These are phyloP conservation scores for Saturnispora silvae DNA, from an alignment of 805 yeast genomes.

Conservation along the genomic window DNA sequence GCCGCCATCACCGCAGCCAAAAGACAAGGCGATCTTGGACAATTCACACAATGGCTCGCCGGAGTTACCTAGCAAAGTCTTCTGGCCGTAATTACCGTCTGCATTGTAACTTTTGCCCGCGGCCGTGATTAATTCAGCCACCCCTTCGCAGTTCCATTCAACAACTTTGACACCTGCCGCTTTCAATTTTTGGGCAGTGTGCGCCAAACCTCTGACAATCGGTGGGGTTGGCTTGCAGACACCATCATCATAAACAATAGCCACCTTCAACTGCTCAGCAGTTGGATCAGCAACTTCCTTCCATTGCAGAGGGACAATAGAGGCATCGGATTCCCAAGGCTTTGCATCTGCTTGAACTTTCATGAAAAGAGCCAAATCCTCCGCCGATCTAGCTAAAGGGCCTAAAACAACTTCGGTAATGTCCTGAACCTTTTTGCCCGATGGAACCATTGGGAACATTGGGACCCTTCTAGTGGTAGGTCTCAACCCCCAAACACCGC, in stretches of 20 bases:
- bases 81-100: conserved; percentile 50
- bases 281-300: conserved; percentile 26
- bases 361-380: conserved; percentile 40
- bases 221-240: conserved; percentile 44
- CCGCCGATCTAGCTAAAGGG: conserved; percentile 36
- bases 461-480: conserved; percentile 43
- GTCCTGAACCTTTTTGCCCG: conserved; percentile 35
- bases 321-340: conserved; percentile 49
- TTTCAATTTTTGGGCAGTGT: conserved; percentile 38
- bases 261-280: conserved; percentile 32
- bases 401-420: conserved; percentile 36
- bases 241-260: conserved; percentile 38
- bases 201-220: conserved; percentile 31
- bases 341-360: conserved; percentile 34
- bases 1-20: conserved; percentile 44
- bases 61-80: conserved; percentile 35
- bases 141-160: conserved; percentile 40
- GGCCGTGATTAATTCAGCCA: conserved; percentile 44
- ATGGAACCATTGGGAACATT: conserved; percentile 26
- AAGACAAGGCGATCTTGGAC: conserved; percentile 40
- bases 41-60: conserved; percentile 59
- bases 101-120: conserved; percentile 42
- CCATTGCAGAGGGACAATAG: conserved; percentile 42
- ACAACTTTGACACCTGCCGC: conserved; percentile 46
- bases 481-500: conserved; percentile 39